These are phyloP conservation scores for Vitis riparia DNA, from an alignment of 164 flowering plant species.

Conservation along the genomic window DNA sequence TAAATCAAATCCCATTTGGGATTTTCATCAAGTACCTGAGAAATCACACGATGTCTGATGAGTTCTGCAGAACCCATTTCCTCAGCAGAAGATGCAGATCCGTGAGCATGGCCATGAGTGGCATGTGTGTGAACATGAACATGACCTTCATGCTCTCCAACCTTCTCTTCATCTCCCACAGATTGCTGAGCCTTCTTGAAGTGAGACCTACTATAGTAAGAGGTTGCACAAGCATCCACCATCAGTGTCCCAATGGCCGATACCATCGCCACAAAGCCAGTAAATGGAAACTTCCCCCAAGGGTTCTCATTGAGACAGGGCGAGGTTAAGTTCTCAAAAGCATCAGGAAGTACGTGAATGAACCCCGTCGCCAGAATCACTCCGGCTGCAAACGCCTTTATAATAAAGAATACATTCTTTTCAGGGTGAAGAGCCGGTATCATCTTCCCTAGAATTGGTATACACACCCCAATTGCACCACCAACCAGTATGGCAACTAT, in stretches of 20 bases:
- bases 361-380: slow-evolving; percentile 45
- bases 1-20: neutral
- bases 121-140: slow-evolving; percentile 32
- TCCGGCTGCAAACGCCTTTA: slow-evolving; percentile 48
- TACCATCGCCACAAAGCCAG: slow-evolving; percentile 47
- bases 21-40: slow-evolving; percentile 22
- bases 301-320: slow-evolving; percentile 32
- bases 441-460: slow-evolving; percentile 27
- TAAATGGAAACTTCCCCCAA: slow-evolving; percentile 42
- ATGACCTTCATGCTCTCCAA: slow-evolving; percentile 18
- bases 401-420: slow-evolving; percentile 24
- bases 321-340: slow-evolving; percentile 27
- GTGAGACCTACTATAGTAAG: slow-evolving; percentile 7
- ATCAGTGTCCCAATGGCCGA: slow-evolving; percentile 33
- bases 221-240: slow-evolving; percentile 29
- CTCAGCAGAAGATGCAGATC: slow-evolving; percentile 1
- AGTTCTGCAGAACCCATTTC: slow-evolving; percentile 10
- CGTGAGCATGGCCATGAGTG: slow-evolving; percentile 41
- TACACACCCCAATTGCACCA: slow-evolving; percentile 23
- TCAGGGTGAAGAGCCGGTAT: slow-evolving; percentile 26
- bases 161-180: slow-evolving; percentile 15
- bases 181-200: slow-evolving; percentile 10
- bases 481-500: slow-evolving; percentile 26
- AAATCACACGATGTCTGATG: slow-evolving; percentile 25
- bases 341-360: slow-evolving; percentile 45